Base-by-base conservation (phyloP, 2,329 filamentous ascomycete genomes). In the Bimuria novae-zelandiae region DNA sequence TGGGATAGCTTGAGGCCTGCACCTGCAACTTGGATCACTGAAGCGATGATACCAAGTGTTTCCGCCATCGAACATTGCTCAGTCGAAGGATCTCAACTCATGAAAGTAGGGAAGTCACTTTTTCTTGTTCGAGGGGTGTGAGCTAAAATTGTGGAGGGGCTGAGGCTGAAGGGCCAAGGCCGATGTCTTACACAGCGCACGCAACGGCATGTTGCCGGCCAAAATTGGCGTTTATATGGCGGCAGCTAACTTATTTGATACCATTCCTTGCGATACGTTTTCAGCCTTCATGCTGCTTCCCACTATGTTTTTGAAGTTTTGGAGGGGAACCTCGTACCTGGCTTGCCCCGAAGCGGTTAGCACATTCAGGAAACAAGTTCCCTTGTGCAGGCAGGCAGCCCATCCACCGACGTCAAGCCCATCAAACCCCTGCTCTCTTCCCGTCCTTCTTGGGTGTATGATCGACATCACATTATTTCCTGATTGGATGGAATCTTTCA, bases 1-100 rank as follows among this genome's bases (percentile, higher is more conserved):
- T 68, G 55, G 3, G 64, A 67, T 22, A 71, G 57, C 43, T 67
- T 66, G 7, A 71, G 45, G 7, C 65, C 67, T 12, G 67, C 61
- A 3, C 63, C 66, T 22, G 64, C 69, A 11, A 72, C 55, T 50
- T 70, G 66, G 10, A 71, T 56, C 30, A 71, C 63, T n/a, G 65
- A 67, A 10, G 68, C 67, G 22, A 66, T 56, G n/a, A 72, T 33
- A 19, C 63, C 61, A 11, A 64, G 17, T 10, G 49, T 49, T 33
- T 70, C 69, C 2, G 66, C 65, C 66, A 70, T 71, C 30, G 11
- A 11, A 25, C 25, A 27, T 27, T 10, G 25, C 25, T n/a, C n/a
- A n/a, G n/a, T n/a, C n/a, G n/a, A n/a, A n/a, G n/a, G n/a, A n/a
- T n/a, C n/a, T n/a, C n/a, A n/a, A n/a, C n/a, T n/a, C n/a, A n/a